These are phyloP conservation scores for Aspergillus tubingensis DNA, from an alignment of 2,329 filamentous ascomycete species.

Conservation along the genomic window DNA sequence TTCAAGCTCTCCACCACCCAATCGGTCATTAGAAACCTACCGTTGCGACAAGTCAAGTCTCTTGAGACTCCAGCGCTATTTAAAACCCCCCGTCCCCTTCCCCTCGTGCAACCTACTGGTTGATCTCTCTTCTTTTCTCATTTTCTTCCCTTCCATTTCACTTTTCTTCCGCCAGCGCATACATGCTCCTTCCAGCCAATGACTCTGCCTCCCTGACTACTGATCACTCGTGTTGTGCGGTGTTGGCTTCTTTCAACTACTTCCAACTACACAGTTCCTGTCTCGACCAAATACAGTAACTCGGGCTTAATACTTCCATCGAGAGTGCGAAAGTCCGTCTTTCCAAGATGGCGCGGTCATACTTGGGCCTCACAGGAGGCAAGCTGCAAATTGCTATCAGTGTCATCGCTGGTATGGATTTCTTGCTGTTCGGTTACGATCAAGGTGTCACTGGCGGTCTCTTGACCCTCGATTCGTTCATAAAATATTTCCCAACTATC, in stretches of 20 bases:
- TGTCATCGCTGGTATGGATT: conserved; percentile 47
- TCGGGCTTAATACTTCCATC: not conserved
- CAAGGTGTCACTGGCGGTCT: conserved; percentile 50
- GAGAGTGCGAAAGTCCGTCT: not conserved
- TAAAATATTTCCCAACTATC: conserved; percentile 46
- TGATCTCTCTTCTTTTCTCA: conserved; percentile 10
- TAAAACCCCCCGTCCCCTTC: conserved; percentile 15
- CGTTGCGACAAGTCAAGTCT: not conserved
- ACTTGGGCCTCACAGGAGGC: conserved; percentile 45
- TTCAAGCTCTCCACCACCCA: not conserved
- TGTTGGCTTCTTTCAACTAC: not conserved
- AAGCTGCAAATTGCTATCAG: conserved; percentile 47
- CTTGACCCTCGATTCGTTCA: conserved; percentile 45
- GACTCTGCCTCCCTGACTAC: not conserved
- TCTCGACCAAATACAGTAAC: not conserved
- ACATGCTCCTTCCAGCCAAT: not conserved
- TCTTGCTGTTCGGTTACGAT: conserved; percentile 41
- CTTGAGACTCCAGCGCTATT: conserved; percentile 11
- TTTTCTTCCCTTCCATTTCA: conserved; percentile 3
- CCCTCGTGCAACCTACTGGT: conserved; percentile 16
- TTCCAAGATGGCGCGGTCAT: conserved; percentile 30
- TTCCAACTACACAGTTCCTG: not conserved
- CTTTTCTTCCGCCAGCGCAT: not conserved
- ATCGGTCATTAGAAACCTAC: not conserved
- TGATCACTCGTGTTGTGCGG: not conserved